Conservation (phyloP, 345 rosid genomes). For the Punica granatum region DNA sequence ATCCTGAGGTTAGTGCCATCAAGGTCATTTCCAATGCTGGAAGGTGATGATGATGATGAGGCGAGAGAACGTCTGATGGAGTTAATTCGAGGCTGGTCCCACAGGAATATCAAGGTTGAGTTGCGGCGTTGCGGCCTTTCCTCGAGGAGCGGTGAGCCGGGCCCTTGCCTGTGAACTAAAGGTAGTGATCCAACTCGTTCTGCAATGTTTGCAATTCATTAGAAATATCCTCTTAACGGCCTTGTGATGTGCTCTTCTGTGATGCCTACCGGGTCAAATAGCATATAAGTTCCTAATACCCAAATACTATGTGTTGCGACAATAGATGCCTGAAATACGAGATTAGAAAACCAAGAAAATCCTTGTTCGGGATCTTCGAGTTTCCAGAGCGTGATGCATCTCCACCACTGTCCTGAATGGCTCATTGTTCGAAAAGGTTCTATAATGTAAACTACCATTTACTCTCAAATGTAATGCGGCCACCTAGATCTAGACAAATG, state of each 20-base stretch:
- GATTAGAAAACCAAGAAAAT: too few relatives aligned
- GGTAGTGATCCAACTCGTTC: neutral
- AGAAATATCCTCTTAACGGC: neutral
- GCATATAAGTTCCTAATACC: neutral
- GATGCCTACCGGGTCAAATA: too few relatives aligned
- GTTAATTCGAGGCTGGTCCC: neutral
- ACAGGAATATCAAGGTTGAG: neutral
- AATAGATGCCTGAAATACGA: too few relatives aligned
- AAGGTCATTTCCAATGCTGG: neutral
- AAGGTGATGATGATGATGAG: neutral
- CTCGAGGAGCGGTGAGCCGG: neutral
- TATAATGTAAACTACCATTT: too few relatives aligned
- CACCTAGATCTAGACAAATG: too few relatives aligned
- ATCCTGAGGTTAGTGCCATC: neutral
- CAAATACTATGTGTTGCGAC: neutral
- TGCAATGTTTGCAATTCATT: neutral
- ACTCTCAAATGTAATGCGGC: neutral
- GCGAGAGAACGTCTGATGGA: neutral
- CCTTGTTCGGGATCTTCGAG: too few relatives aligned
- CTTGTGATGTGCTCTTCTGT: too few relatives aligned
- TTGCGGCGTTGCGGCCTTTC: neutral
- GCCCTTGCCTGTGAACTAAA: constrained; percentile 10
- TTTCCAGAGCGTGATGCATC: too few relatives aligned
- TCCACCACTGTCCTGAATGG: too few relatives aligned
- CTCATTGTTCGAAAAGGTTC: too few relatives aligned